Base-by-base conservation (phyloP, 306 rosid species). In the Casuarina equisetifolia region DNA sequence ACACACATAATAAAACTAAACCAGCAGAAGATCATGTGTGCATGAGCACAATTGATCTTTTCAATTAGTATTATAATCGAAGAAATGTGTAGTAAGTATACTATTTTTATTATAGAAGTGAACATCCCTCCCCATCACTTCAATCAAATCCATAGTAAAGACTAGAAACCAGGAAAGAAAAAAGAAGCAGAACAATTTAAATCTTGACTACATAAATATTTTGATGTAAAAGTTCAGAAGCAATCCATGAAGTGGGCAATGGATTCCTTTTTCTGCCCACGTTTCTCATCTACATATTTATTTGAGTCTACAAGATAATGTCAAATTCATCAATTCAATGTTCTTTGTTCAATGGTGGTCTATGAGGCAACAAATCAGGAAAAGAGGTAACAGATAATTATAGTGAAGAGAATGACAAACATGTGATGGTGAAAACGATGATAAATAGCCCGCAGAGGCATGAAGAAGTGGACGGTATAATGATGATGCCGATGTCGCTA, bases 341-440 rank as follows among this genome's bases (percentile, higher is more conserved):
- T 39, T 38, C 6, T 10, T n/a, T 66, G 25, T 57, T 9, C 49
- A 40, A 4, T 15, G 49, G 40, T 16, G 25, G 49, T 66, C 70
- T 66, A 66, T 9, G n/a, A 2, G 16, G 42, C 20, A 25, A 44
- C 25, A 67, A 42, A 19, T 40, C 15, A 42, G 13, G 50, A 66
- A 19, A 67, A 67, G n/a, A 42, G 8, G 48, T 13, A 40, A 9
- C 25, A 3, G 35, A 48, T 75, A 73, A 76, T 5, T 25, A 38
- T 74, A 82, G 78, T 70, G 83, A 82, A 69, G 35, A 19, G 58
- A 53, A 73, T 74, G 69, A 91, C 97, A 49, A 77, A 93, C 98
- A 85, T 94, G 97, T 53, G 98, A 91, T 77, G 90, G 96, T 4
- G 94, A 91, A 83, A 86, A 94, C 16, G 98, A 94, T 39, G 96